These are phyloP conservation scores for Yamadazyma sp. DNA, from an alignment of 1,139 yeast species.

Conservation along the genomic window DNA sequence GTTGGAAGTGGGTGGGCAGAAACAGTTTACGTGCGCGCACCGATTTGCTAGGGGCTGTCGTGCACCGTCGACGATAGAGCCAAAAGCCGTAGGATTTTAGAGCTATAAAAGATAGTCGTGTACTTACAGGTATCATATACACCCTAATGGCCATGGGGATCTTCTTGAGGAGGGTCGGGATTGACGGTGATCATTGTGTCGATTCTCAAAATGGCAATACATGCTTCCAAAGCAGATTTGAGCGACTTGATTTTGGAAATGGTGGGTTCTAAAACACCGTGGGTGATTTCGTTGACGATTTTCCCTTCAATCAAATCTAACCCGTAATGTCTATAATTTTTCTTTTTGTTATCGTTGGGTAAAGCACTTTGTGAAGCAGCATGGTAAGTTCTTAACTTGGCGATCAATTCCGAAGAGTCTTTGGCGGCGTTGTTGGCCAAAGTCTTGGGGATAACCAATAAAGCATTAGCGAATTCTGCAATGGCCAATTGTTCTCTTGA, in stretches of 20 bases:
- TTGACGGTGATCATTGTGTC: slow-evolving; percentile 98
- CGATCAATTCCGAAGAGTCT: slow-evolving; percentile 91
- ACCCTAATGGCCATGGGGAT: slow-evolving; percentile 67
- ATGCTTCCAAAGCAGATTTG: slow-evolving; percentile 96
- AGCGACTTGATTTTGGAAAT: slow-evolving; percentile 88
- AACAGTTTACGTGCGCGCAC: no score
- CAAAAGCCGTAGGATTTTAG: no score
- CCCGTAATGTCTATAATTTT: slow-evolving; percentile 86
- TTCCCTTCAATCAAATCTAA: slow-evolving; percentile 89
- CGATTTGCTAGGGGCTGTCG: no score
- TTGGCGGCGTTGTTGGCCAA: slow-evolving; percentile 97
- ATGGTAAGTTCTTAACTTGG: slow-evolving; percentile 94
- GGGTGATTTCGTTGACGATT: slow-evolving; percentile 77
- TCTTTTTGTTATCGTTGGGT: slow-evolving; percentile 78
- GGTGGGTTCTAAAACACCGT: slow-evolving; percentile 95
- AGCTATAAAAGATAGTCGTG: slow-evolving; percentile 1
- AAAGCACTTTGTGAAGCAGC: slow-evolving; percentile 91
- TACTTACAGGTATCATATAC: not conserved
- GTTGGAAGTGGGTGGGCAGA: no score
- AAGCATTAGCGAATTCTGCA: slow-evolving; percentile 92
- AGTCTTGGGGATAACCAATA: slow-evolving; percentile 93
- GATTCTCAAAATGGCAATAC: slow-evolving; percentile 94
- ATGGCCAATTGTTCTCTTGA: slow-evolving; percentile 97
- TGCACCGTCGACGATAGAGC: no score
- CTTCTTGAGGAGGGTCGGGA: slow-evolving; percentile 92